These are phyloP conservation scores for Termitomyces sp. DNA, from an alignment of 768 basidiomycete genomes.

Conservation along the genomic window DNA sequence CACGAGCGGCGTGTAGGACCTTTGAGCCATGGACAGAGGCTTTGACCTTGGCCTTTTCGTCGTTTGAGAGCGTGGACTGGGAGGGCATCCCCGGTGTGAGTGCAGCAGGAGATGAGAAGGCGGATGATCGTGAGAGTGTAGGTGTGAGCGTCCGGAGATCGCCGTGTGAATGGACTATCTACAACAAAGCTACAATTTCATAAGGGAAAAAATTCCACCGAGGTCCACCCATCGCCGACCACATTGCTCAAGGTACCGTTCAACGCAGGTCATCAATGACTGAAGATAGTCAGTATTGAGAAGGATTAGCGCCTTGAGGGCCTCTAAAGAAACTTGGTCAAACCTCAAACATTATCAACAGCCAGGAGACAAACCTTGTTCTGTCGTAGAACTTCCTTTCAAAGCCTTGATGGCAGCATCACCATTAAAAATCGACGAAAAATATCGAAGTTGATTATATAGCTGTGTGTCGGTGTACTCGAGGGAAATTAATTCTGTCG, in stretches of 20 bases:
- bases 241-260: conserved; percentile 81
- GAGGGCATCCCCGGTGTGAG: not conserved
- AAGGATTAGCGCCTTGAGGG: conserved; percentile 40
- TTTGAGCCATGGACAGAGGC: conserved; percentile 57
- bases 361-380: conserved; percentile 26
- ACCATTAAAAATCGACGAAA: conserved; percentile 68
- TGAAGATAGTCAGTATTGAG: conserved; percentile 48
- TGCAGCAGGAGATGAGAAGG: no score
- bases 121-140: not conserved
- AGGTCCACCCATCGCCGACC: conserved; percentile 91
- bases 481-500: conserved; percentile 1
- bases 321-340: conserved; percentile 35
- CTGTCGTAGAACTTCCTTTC: conserved; percentile 32
- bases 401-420: conserved; percentile 54
- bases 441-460: conserved; percentile 90
- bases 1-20: conserved; percentile 76
- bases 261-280: conserved; percentile 50
- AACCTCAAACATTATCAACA: not conserved
- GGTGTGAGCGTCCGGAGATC: no score
- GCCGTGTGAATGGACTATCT: no score
- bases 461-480: conserved; percentile 46
- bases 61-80: conserved; percentile 56
- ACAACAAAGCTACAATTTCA: conserved; percentile 38
- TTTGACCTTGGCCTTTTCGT: conserved; percentile 79
- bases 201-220: conserved; percentile 71